Evolutionary conservation across 2,329 filamentous ascomycete genomes (phyloP), one percentile per base, ranked within the genome.

Genomic region (Trichoderma brevicompactum): DNA sequence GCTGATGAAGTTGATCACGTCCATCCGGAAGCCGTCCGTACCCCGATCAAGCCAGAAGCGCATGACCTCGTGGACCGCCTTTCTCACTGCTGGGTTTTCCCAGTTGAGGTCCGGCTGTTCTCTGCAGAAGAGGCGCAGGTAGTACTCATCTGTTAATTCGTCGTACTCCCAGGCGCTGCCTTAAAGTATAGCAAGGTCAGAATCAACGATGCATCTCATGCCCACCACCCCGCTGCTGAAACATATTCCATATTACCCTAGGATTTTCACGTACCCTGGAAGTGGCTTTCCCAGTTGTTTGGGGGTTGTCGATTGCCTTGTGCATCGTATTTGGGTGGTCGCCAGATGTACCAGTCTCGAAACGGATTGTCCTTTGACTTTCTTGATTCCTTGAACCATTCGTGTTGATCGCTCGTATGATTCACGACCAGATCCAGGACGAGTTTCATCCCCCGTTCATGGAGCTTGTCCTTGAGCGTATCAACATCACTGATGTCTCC

Each of bases 101-200:
- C 90, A 93, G 77, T 93, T 93, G 46, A 94, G 83, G 69, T 93
- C 91, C 0, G 91, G 90, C 73, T 92, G 90, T 69, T 89, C 85
- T 5, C 82, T 83, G 48, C 85, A 85, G 75, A 91, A 94, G 36
- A 93, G 82, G 68, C 87, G 85, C 1, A 92, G 85, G 72, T 91
- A 85, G 72, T 83, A 84, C 68, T 84, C 80, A 10, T 76, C 75
- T 0, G 81, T 83, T 12, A 74, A 67, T 69, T 82, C 80, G 66
- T 84, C 82, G 48, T 80, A 85, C 54, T 80, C 77, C 82, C 82
- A 84, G 1, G 78, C 79, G 65, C 75, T 77, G 69, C 81, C 81
- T 77, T 36, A 17, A 36, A 17, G 17, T 28, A 23, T 52, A 53
- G 43, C 68, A 23, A 53, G n/a, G 49, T 52, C 13, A 53, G 59